Percentiles rank a stretch among this genome's conserved stretches.
These are phyloP conservation scores for Rhodotorula mucilaginosa DNA, from an alignment of 1,284 basidiomycete species.

Conservation along the genomic window DNA sequence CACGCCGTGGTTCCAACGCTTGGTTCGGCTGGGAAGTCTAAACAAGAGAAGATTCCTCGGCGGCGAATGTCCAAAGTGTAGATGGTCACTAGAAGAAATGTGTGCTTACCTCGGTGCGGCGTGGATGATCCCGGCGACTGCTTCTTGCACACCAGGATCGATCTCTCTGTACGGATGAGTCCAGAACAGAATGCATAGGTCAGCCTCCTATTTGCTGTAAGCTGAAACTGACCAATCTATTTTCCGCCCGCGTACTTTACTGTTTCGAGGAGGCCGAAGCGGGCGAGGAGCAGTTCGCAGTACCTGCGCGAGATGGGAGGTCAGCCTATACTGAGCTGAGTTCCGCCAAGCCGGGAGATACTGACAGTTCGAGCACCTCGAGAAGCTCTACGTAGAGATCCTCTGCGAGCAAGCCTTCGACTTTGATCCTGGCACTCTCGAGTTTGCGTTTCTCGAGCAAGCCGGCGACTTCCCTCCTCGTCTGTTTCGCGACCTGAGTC, in stretches of 20 bases:
- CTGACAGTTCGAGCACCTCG: slow-evolving; percentile 79
- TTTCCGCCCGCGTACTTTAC: slow-evolving; percentile 55
- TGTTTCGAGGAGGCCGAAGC: slow-evolving; percentile 86
- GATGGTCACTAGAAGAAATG: background rate
- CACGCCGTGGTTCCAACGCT: no score
- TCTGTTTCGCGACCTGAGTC: slow-evolving; percentile 80
- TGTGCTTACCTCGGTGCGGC: slow-evolving; percentile 72
- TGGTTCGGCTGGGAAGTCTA: no score
- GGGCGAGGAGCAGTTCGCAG: slow-evolving; percentile 78
- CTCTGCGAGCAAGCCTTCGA: slow-evolving; percentile 69
- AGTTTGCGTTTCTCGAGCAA: slow-evolving; percentile 73
- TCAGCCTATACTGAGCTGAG: background rate
- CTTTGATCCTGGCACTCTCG: slow-evolving; percentile 78
- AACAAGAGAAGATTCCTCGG: no score
- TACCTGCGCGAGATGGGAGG: slow-evolving; percentile 69
- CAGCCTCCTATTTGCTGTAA: background rate
- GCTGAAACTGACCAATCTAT: background rate
- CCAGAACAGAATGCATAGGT: background rate
- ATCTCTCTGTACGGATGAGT: slow-evolving; percentile 65
- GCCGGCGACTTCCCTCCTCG: slow-evolving; percentile 63
- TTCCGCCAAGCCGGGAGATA: background rate
- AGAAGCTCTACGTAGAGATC: slow-evolving; percentile 80
- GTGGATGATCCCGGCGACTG: slow-evolving; percentile 72
- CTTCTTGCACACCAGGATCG: slow-evolving; percentile 75
- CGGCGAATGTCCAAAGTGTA: no score